A percentile compares a stretch with the other conserved stretches of the same genome.
phyloP scores from a whole-genome alignment of 1,139 yeast species.

The Geotrichum fermentans region DNA sequence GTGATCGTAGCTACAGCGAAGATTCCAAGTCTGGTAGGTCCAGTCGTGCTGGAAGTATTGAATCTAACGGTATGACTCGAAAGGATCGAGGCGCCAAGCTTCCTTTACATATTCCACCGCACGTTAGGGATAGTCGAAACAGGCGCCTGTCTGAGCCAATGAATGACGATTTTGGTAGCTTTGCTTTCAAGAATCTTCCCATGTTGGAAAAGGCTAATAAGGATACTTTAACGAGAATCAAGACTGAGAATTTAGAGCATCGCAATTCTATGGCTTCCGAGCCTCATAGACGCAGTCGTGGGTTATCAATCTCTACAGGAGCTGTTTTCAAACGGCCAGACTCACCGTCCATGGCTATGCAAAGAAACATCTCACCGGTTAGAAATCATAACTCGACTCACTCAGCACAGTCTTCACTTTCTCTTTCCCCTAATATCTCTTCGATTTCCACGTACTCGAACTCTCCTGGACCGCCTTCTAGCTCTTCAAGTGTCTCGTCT shows the following conservation, averaged over 20 bases:
- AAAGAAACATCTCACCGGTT: constrained; percentile 19
- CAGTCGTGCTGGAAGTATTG: constrained; percentile 22
- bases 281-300: constrained; percentile 24
- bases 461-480: constrained; percentile 23
- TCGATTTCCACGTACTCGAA: constrained; percentile 13
- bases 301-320: constrained; percentile 28
- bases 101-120: constrained; percentile 51
- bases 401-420: constrained; percentile 20
- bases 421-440: constrained; percentile 22
- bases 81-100: constrained; percentile 10
- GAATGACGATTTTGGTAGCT: constrained; percentile 80
- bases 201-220: constrained; percentile 91
- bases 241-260: constrained; percentile 67
- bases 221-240: constrained; percentile 81
- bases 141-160: constrained; percentile 56
- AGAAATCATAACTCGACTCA: constrained; percentile 12
- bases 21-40: constrained; percentile 20
- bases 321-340: constrained; percentile 20
- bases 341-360: constrained; percentile 17
- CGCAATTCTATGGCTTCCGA: constrained; percentile 16
- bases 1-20: constrained; percentile 12
- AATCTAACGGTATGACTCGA: constrained; percentile 17
- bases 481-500: constrained; percentile 15
- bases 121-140: constrained; percentile 60
- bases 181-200: constrained; percentile 81